Evolutionary conservation across 768 basidiomycete genomes (phyloP), one percentile per base, ranked within the genome.

Genomic region (Russula sp.): DNA sequence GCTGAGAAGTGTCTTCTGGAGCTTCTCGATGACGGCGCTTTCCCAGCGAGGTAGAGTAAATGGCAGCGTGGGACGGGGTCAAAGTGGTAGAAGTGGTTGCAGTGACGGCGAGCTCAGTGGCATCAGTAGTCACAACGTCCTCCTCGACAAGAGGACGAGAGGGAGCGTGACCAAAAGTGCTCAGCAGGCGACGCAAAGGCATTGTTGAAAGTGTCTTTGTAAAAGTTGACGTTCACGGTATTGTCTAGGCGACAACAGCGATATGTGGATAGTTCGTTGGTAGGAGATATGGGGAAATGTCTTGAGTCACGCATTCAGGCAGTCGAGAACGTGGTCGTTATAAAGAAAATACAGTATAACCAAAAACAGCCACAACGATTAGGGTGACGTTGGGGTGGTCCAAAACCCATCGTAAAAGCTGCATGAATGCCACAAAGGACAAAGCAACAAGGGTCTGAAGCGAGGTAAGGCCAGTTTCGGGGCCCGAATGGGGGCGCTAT

Each of bases 41-140:
- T 55, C 57, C 53, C 5, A 49, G 47, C 9, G 18, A 39, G 4
- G 45, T 55, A 14, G 54, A 18, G 31, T 45, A 18, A 4, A n/a
- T 48, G 16, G 32, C 20, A 3, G 62, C 39, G 18, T 2, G 27
- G 6, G 52, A 55, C 0, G 57, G 32, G 20, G 31, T 32, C 22
- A 48, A 48, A 32, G 44, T 9, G 5, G 57, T 6, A 32, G 57
- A 20, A n/a, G 50, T n/a, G 37, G 31, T 37, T 27, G 2, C 27
- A 27, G 27, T 27, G 2, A 27, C 27, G 39, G 35, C 48, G 20
- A 44, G 2, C 31, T 48, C 48, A 47, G 37, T 55, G 1, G 53
- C 20, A 55, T 59, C 63, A 1, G 20, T 14, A 57, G 59, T 64
- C 20, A 50, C 39, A 35, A 45, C 57, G 57, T 64, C 57, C 16